Evolutionary conservation across 257 asterid species (phyloP).

Genomic region (Nyctanthes arbortristis): DNA sequence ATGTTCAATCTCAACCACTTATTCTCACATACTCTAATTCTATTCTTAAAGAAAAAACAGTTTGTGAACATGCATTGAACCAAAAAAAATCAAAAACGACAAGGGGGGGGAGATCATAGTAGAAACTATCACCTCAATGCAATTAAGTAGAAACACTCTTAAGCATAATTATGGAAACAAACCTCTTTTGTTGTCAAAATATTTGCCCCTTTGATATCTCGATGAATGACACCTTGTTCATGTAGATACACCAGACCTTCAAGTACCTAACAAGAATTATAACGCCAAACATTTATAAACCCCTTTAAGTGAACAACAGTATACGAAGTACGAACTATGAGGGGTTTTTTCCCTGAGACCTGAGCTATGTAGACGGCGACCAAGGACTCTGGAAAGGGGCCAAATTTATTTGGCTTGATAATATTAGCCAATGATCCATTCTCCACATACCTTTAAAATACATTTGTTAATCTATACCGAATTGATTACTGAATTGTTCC

Average conservation of each 20-base stretch:
- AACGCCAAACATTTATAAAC: slow-evolving; percentile 23
- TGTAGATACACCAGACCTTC: slow-evolving; percentile 98
- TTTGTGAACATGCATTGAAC: slow-evolving; percentile 3
- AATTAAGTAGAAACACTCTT: neutral
- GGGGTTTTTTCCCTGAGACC: slow-evolving; percentile 47
- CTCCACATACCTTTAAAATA: slow-evolving; percentile 80
- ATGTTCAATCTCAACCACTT: no score
- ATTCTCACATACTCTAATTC: no score
- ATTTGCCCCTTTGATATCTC: slow-evolving; percentile 99
- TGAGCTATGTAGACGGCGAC: slow-evolving; percentile 96
- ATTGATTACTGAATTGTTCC: slow-evolving; percentile 19
- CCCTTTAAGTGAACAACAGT: slow-evolving; percentile 16
- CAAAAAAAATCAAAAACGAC: slow-evolving; percentile 9
- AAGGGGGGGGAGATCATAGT: neutral
- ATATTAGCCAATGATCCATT: slow-evolving; percentile 98
- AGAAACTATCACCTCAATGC: neutral
- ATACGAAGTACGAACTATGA: slow-evolving; percentile 18
- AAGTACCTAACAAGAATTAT: slow-evolving; percentile 63
- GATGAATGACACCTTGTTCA: slow-evolving; percentile 99
- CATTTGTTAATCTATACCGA: neutral
- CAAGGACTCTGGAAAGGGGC: slow-evolving; percentile 98
- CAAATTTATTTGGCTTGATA: slow-evolving; percentile 95
- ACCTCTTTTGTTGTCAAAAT: slow-evolving; percentile 98
- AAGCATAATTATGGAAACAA: slow-evolving; percentile 13
- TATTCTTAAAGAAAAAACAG: no score